Evolutionary conservation across 2,329 filamentous ascomycete species (phyloP).

Genomic region (Trichoderma breve): DNA sequence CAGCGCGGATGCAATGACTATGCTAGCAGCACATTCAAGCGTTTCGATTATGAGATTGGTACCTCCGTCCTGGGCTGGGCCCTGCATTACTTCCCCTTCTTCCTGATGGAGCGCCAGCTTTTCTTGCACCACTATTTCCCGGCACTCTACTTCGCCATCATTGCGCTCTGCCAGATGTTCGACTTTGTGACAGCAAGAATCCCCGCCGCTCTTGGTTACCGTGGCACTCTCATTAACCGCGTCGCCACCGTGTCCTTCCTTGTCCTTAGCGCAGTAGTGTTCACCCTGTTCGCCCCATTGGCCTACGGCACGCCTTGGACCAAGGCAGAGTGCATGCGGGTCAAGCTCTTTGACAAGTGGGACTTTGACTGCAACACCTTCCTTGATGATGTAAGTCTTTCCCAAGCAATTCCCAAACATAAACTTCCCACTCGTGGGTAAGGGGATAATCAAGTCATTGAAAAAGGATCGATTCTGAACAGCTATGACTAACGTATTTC

Average conservation of each 20-base stretch:
- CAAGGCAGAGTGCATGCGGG: constrained; percentile 75
- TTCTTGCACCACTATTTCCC: constrained; percentile 99
- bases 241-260: constrained; percentile 72
- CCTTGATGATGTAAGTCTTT: constrained; percentile 71
- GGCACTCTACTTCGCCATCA: constrained; percentile 90
- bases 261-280: constrained; percentile 69
- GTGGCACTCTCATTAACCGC: constrained; percentile 69
- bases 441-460: background rate
- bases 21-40: constrained; percentile 76
- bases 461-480: background rate
- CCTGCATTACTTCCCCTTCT: constrained; percentile 99
- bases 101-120: constrained; percentile 94
- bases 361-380: constrained; percentile 99
- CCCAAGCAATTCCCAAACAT: constrained; percentile 38
- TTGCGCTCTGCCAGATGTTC: constrained; percentile 83
- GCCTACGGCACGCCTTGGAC: constrained; percentile 96
- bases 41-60: constrained; percentile 96
- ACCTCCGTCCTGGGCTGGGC: constrained; percentile 90
- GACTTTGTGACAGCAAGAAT: constrained; percentile 81
- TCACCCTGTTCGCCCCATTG: constrained; percentile 82
- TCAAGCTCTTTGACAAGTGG: constrained; percentile 87
- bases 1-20: constrained; percentile 92
- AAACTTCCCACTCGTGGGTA: constrained; percentile 30
- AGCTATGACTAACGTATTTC: constrained; percentile 22
- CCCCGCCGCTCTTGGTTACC: constrained; percentile 62